Evolutionary conservation across 345 rosid genomes (phyloP).

Genomic region (Lumnitzera littorea): DNA sequence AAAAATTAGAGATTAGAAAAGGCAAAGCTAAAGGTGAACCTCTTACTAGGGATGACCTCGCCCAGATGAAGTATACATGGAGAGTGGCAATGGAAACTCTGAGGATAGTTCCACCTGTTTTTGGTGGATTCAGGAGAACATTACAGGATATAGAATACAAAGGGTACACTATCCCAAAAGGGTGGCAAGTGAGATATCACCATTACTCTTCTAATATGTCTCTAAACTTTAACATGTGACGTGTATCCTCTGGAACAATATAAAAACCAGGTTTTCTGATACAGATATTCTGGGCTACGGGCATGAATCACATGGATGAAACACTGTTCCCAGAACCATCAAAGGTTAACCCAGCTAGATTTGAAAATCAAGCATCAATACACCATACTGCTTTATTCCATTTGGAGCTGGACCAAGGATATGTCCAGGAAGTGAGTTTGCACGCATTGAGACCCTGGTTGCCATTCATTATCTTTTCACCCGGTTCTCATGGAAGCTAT

Average conservation of each 20-base stretch:
- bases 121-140: constrained; percentile 41
- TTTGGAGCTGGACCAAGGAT: no score
- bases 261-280: background rate
- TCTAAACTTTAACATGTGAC: no score
- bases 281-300: constrained; percentile 32
- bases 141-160: constrained; percentile 29
- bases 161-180: constrained; percentile 40
- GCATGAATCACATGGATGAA: constrained; percentile 42
- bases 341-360: constrained; percentile 37
- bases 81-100: constrained; percentile 50
- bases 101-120: constrained; percentile 38
- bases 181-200: constrained; percentile 37
- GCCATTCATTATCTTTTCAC: no score
- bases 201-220: no score
- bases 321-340: constrained; percentile 36
- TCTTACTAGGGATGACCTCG: constrained; percentile 46
- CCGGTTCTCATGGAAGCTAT: no score
- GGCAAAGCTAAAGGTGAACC: constrained; percentile 28
- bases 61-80: constrained; percentile 58
- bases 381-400: constrained; percentile 22
- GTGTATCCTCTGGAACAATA: no score
- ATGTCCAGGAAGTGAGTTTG: no score
- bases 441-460: no score
- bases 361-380: constrained; percentile 33
- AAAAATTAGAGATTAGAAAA: constrained; percentile 40